Percentiles rank a stretch among this genome's conserved stretches.
These are phyloP conservation scores for Oryza punctata DNA, from an alignment of 176 grass and related monocot genomes.

Conservation along the genomic window DNA sequence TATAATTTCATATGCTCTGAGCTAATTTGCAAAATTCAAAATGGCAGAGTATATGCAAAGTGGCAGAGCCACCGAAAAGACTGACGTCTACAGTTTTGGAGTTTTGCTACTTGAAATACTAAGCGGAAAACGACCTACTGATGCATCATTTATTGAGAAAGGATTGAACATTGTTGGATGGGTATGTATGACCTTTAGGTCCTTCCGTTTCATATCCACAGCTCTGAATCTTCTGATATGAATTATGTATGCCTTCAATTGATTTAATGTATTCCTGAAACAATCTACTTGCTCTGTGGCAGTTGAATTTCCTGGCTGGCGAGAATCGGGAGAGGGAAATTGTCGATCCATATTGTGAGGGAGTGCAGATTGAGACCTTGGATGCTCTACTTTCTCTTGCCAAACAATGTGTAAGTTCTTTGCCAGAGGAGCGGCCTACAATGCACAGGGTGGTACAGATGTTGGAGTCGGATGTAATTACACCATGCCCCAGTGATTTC, in stretches of 20 bases:
- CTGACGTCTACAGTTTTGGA: slow-evolving; percentile 97
- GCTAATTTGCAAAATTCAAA: slow-evolving; percentile 25
- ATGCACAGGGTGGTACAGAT: slow-evolving; percentile 98
- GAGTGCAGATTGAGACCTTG: slow-evolving; percentile 85
- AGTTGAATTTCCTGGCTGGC: slow-evolving; percentile 82
- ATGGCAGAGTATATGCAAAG: slow-evolving; percentile 96
- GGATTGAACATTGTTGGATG: slow-evolving; percentile 99
- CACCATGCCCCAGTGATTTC: slow-evolving; percentile 95
- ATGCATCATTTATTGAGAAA: slow-evolving; percentile 96
- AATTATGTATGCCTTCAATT: background rate
- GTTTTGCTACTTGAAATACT: slow-evolving; percentile 96
- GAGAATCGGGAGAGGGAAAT: slow-evolving; percentile 91
- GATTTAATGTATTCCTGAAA: slow-evolving; percentile 7
- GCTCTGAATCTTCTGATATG: background rate
- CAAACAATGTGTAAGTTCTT: slow-evolving; percentile 88
- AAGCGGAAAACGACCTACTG: slow-evolving; percentile 89
- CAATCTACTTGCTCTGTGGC: slow-evolving; percentile 25
- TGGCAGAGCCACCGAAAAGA: slow-evolving; percentile 96
- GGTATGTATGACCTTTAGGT: slow-evolving; percentile 67
- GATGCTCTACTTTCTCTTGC: slow-evolving; percentile 91
- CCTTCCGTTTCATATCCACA: background rate
- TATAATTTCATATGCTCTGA: slow-evolving; percentile 10
- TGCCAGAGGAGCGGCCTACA: slow-evolving; percentile 83
- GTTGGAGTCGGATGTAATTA: slow-evolving; percentile 97
- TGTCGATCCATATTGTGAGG: slow-evolving; percentile 78